Percentiles rank a stretch among this genome's conserved stretches.
phyloP scores from a whole-genome alignment of 805 yeast genomes.

The Saturnispora sekii region DNA sequence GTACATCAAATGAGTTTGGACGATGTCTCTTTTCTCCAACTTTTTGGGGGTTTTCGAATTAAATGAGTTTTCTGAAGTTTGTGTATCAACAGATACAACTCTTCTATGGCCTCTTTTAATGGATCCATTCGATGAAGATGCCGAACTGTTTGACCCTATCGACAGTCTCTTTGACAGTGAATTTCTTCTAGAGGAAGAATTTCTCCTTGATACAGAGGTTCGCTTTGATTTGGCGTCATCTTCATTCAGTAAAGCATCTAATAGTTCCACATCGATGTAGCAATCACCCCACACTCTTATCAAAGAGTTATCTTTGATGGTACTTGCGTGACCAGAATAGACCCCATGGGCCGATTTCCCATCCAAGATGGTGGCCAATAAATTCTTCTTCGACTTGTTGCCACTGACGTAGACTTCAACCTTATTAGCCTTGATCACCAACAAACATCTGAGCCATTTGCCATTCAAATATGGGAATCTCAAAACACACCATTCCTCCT shows the following conservation, averaged over 20 bases:
- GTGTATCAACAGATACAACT: conserved; percentile 21
- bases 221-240: conserved; percentile 6
- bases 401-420: conserved; percentile 44
- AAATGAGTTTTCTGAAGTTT: conserved; percentile 19
- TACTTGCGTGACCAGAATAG: conserved; percentile 47
- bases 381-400: conserved; percentile 38
- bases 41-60: conserved; percentile 18
- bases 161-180: conserved; percentile 22
- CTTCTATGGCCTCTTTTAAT: conserved; percentile 14
- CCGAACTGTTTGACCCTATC: conserved; percentile 19
- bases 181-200: conserved; percentile 1
- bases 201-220: no score
- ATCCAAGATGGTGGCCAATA: conserved; percentile 39
- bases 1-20: conserved; percentile 23
- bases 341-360: conserved; percentile 42
- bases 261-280: conserved; percentile 31
- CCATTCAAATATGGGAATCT: conserved; percentile 48
- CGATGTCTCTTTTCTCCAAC: conserved; percentile 17
- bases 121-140: conserved; percentile 14
- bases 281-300: conserved; percentile 48
- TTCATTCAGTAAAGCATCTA: conserved; percentile 10
- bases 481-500: conserved; percentile 54
- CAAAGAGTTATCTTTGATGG: conserved; percentile 48
- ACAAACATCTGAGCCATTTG: conserved; percentile 49
- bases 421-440: conserved; percentile 40